phyloP scores from a whole-genome alignment of 1,284 basidiomycete species.

The Ganoderma resinaceum region DNA sequence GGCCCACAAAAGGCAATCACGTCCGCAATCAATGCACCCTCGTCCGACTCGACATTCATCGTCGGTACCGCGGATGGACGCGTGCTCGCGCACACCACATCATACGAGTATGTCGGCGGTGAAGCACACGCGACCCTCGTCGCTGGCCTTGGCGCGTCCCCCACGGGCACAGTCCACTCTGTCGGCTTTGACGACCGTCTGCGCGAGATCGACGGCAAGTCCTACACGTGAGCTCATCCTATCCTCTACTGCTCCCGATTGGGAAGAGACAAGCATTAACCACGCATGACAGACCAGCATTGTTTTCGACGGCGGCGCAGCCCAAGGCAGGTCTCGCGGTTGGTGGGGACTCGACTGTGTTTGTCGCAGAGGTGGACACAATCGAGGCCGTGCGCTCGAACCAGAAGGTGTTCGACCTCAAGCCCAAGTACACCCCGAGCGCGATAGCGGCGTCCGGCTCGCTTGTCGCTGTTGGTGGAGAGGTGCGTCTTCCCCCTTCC shows the following conservation, averaged over 20 bases:
- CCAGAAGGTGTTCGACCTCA: constrained; percentile 66
- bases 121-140: constrained; percentile 78
- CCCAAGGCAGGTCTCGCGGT: constrained; percentile 72
- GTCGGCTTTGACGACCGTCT: constrained; percentile 85
- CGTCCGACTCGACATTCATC: constrained; percentile 69
- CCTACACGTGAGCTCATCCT: constrained; percentile 61
- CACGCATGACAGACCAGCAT: constrained; percentile 49
- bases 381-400: constrained; percentile 77
- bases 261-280: background rate
- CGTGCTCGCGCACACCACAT: constrained; percentile 67
- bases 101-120: constrained; percentile 63
- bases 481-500: constrained; percentile 55
- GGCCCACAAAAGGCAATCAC: constrained; percentile 86
- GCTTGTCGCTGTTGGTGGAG: constrained; percentile 77
- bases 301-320: constrained; percentile 63
- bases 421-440: constrained; percentile 61
- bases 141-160: constrained; percentile 63
- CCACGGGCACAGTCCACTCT: constrained; percentile 66
- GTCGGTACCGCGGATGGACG: constrained; percentile 88
- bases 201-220: constrained; percentile 62
- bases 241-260: background rate
- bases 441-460: constrained; percentile 60
- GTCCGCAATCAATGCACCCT: constrained; percentile 54
- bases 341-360: constrained; percentile 69
- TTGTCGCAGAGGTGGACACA: constrained; percentile 71